Evolutionary conservation across 495 filamentous ascomycete species (phyloP), one percentile per base, ranked within the genome.

Genomic region (Hypoxylon fragiforme): DNA sequence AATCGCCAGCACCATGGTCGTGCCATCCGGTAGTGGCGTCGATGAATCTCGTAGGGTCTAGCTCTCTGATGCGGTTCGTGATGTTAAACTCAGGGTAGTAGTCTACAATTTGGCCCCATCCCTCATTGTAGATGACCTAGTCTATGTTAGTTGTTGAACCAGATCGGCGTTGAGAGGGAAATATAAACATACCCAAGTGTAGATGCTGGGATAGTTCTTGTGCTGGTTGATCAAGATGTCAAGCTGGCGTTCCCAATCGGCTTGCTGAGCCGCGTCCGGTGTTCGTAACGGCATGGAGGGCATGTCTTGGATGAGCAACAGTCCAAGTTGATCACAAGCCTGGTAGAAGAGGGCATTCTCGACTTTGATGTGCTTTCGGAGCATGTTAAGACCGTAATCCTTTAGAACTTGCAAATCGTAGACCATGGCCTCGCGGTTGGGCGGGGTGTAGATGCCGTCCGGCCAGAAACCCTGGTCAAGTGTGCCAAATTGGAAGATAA

Each of bases 301-400:
- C 85, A 87, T 87, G 54, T 88, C 85, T 57, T 87, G 85, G 46
- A 87, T 80, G 14, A 88, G 72, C 21, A 87, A 62, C 1, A 87
- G 65, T 6, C 85, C 85, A 0, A 87, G 62, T 37, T 81, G 72
- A 41, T 88, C 85, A 53, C 82, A 85, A 16, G 85, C 82, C 24
- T 84, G 74, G 65, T 87, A 87, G 67, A 83, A 88, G 5, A 87
- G 70, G 6, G 81, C 79, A 0, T 77, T 71, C 60, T 88, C 85
- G 8, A 87, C 75, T 74, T 88, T 88, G 71, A 88, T 86, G 55
- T 88, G 85, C 64, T 88, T 88, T 7, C 85, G 78, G 20, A 87
- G 64, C 78, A 80, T 82, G 64, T 87, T 88, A 67, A 85, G 85
- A 2, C 84, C 84, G 1, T 87, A 63, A 3, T 67, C 65, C 65